Conservation (phyloP, 805 yeast species). For the Hanseniaspora nectarophila region DNA sequence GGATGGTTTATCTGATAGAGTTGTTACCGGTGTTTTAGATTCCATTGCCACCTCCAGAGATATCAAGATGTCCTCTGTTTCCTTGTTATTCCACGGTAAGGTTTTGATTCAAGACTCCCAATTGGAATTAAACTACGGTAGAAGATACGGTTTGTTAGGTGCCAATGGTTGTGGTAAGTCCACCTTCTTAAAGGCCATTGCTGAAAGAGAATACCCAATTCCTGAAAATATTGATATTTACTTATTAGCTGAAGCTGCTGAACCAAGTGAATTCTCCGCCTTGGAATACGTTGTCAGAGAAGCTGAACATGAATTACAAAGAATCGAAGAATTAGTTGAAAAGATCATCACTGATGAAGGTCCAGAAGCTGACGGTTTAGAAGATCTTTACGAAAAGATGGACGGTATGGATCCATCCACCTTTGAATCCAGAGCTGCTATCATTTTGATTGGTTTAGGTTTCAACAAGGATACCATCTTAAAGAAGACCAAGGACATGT, state of each 20-base stretch:
- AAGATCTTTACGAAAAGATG: constrained; percentile 85
- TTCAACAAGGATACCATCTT: constrained; percentile 76
- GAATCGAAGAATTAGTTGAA: constrained; percentile 85
- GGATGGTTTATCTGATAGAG: constrained; percentile 92
- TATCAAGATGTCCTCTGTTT: constrained; percentile 78
- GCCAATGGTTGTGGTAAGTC: constrained; percentile 99
- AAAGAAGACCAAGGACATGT: constrained; percentile 96
- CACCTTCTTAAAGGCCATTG: constrained; percentile 81
- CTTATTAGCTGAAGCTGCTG: constrained; percentile 94
- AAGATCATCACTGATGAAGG: constrained; percentile 81
- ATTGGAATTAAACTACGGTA: constrained; percentile 89
- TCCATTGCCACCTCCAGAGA: constrained; percentile 86
- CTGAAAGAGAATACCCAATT: constrained; percentile 91
- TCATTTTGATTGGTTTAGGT: constrained; percentile 93
- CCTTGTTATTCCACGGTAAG: constrained; percentile 93
- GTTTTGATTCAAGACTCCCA: constrained; percentile 86
- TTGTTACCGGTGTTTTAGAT: constrained; percentile 90
- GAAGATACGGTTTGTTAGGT: constrained; percentile 94
- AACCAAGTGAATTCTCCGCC: constrained; percentile 81
- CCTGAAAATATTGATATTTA: constrained; percentile 88
- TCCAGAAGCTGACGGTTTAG: constrained; percentile 79
- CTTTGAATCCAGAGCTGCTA: constrained; percentile 91
- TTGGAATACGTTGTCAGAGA: constrained; percentile 92
- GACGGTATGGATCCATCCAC: constrained; percentile 93
- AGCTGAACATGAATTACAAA: constrained; percentile 84